These are phyloP conservation scores for Nannizzia gypsea DNA, from an alignment of 2,329 filamentous ascomycete genomes.

Conservation along the genomic window DNA sequence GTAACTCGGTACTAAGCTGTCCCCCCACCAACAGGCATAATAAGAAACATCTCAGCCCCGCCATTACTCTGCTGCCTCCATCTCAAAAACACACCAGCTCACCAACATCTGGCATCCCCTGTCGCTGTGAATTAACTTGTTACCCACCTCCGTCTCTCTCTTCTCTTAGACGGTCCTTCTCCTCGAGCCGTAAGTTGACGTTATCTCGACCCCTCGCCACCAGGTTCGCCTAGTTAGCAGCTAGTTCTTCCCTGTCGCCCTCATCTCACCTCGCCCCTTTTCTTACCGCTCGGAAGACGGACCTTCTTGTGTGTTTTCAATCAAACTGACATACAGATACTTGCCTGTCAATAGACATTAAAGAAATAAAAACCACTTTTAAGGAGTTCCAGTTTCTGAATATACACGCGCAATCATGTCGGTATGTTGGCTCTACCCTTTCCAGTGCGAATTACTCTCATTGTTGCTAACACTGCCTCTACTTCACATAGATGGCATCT, in stretches of 20 bases:
- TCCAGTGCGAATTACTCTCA: background rate
- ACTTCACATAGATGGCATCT: constrained; percentile 10
- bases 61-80: constrained; percentile 12
- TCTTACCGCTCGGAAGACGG: background rate
- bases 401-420: constrained; percentile 1
- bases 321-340: background rate
- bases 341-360: background rate
- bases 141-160: background rate
- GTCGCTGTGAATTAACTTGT: background rate
- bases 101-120: background rate
- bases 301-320: background rate
- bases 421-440: background rate
- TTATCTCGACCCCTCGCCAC: background rate
- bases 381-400: background rate
- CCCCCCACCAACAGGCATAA: constrained; percentile 11
- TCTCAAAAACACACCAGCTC: background rate
- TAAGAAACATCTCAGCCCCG: constrained; percentile 13
- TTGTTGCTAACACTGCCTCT: background rate
- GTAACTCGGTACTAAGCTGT: background rate
- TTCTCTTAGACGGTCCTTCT: background rate
- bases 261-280: background rate
- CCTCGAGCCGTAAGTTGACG: background rate
- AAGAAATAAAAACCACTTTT: background rate
- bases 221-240: background rate
- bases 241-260: too few species aligned